Evolutionary conservation across 148 eudicot species (phyloP), one percentile per base, ranked within the genome.

Genomic region (Bassia scoparia): DNA sequence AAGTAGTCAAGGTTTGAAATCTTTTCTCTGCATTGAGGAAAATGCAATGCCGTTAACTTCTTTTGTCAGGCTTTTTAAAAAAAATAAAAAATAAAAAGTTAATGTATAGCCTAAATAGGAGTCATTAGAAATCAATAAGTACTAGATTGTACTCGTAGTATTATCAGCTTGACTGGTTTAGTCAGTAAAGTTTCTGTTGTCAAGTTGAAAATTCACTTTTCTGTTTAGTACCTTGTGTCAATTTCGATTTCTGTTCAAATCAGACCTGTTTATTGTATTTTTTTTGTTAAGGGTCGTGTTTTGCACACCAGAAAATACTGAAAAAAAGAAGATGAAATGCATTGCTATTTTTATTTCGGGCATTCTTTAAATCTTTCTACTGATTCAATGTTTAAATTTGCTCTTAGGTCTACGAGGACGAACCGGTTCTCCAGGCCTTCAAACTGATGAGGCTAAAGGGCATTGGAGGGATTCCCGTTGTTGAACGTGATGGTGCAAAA

Each of bases 371-470:
- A 49, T n/a, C 12, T 1, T 2, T 41, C 12, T 41, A 53, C 38
- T 52, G 37, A 48, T 46, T 21, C 10, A 5, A 23, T 70, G 58
- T 54, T 48, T 44, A 23, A 18, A 41, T 48, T 56, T 24, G 16
- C 44, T 34, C 64, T 37, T 74, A 94, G 98, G 96, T 94, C 33
- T 82, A 78, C 34, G 97, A 89, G 76, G 91, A 94, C 73, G 97
- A 94, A 59, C 93, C 97, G 18, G 98, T 91, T 46, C 86, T 94
- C 67, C 93, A 91, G 74, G 98, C 98, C 23, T 94, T 91, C 70
- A 89, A 86, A 77, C 83, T 89, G 74, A 94, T 94, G 98, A 88
- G 93, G 78, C 79, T 79, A 66, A 88, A 87, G 77, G 88, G 91
- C 17, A 83, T 94, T 38, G 98, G 98, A 48, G 98, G 97, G 44